Percentiles rank a stretch among this genome's conserved stretches.
phyloP scores from a whole-genome alignment of 2,329 filamentous ascomycete species.

The Fusarium albosuccineum region DNA sequence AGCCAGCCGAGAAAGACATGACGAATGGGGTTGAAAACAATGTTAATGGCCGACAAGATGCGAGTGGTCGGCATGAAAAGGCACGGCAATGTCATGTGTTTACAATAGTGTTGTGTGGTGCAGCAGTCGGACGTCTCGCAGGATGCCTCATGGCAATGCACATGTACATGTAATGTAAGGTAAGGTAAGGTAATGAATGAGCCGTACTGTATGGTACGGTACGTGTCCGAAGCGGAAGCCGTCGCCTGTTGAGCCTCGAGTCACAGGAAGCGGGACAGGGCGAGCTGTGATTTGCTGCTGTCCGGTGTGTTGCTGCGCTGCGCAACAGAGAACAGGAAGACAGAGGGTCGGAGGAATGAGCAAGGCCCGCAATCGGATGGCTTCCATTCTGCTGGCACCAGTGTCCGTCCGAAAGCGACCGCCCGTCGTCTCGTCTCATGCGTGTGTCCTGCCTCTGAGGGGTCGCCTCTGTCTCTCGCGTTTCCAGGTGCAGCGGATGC shows the following conservation, averaged over 20 bases:
- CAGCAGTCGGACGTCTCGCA: slow-evolving; percentile 22
- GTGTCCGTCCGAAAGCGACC: neutral
- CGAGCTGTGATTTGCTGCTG: slow-evolving; percentile 9
- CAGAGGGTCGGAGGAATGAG: slow-evolving; percentile 28
- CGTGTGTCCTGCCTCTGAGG: neutral
- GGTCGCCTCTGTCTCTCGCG: slow-evolving; percentile 6
- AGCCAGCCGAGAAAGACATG: slow-evolving; percentile 13
- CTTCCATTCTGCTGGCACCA: neutral
- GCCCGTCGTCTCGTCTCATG: too few relatives aligned
- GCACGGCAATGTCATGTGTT: slow-evolving; percentile 18
- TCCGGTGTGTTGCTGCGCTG: slow-evolving; percentile 36
- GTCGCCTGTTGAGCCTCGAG: slow-evolving; percentile 27
- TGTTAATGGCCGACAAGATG: neutral
- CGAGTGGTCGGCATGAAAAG: neutral
- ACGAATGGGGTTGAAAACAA: slow-evolving; percentile 9
- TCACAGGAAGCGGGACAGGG: slow-evolving; percentile 26
- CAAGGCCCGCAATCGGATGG: slow-evolving; percentile 12
- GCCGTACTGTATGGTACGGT: neutral
- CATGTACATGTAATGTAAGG: too few relatives aligned
- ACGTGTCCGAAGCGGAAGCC: neutral
- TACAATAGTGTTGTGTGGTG: slow-evolving; percentile 12
- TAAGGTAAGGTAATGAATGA: too few relatives aligned
- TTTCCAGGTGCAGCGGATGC: slow-evolving; percentile 1
- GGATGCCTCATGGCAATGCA: slow-evolving; percentile 2
- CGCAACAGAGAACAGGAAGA: slow-evolving; percentile 17